Conservation (phyloP, 1,284 basidiomycete genomes). For the Cutaneotrichosporon dermatis region DNA sequence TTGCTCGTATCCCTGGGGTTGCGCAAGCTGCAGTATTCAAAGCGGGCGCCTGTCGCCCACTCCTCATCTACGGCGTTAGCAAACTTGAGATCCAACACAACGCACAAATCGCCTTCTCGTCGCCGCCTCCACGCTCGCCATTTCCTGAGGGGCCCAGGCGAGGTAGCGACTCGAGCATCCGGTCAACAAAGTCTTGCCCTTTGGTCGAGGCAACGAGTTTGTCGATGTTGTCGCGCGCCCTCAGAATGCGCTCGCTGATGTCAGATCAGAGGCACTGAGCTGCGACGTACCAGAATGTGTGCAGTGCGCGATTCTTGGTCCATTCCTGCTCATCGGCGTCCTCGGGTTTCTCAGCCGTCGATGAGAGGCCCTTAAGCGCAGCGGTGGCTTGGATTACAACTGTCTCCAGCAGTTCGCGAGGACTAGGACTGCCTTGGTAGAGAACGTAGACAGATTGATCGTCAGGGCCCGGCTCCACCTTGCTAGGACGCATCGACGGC, state of each 20-base stretch:
- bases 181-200: constrained; percentile 71
- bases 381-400: constrained; percentile 84
- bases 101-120: constrained; percentile 55
- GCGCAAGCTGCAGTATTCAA: constrained; percentile 72
- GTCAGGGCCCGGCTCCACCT: constrained; percentile 10
- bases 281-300: constrained; percentile 46
- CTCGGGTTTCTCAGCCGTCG: constrained; percentile 32
- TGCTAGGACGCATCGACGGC: constrained; percentile 72
- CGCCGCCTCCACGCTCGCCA: background rate
- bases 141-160: constrained; percentile 53
- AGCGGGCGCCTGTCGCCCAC: constrained; percentile 73
- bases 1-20: constrained; percentile 3
- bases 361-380: constrained; percentile 74
- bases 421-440: constrained; percentile 82
- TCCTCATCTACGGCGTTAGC: constrained; percentile 55
- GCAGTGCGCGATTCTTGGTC: constrained; percentile 33
- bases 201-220: constrained; percentile 76
- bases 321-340: background rate
- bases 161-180: constrained; percentile 68
- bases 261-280: constrained; percentile 47
- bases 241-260: constrained; percentile 72
- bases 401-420: constrained; percentile 80
- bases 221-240: constrained; percentile 75
- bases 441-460: constrained; percentile 51
- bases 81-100: background rate